phyloP scores from a whole-genome alignment of 176 grass and related monocot species.

The Aegilops speltoides region DNA sequence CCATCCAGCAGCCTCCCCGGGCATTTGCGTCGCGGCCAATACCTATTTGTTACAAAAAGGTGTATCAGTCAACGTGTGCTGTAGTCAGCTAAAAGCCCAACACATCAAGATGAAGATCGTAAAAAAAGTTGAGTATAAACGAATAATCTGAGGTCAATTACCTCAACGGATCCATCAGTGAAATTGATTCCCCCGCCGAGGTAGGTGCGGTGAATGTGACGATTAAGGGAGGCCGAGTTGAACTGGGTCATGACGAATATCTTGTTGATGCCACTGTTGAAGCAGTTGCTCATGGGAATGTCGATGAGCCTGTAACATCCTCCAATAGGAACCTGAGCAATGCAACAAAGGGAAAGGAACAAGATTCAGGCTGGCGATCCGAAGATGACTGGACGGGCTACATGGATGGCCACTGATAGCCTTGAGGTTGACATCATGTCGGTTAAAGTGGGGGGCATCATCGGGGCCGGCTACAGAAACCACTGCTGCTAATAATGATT shows the following conservation, averaged over 20 bases:
- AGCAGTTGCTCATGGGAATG: constrained; percentile 79
- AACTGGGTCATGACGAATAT: constrained; percentile 83
- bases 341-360: constrained; percentile 29
- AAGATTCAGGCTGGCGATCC: constrained; percentile 15
- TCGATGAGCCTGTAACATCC: constrained; percentile 79
- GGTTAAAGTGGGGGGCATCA: constrained; percentile 26
- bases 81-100: background rate
- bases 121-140: background rate
- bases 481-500: constrained; percentile 14
- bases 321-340: constrained; percentile 66
- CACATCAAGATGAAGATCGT: background rate
- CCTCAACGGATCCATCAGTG: constrained; percentile 75
- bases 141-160: constrained; percentile 18
- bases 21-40: constrained; percentile 73
- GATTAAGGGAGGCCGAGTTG: constrained; percentile 74
- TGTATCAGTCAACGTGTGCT: background rate
- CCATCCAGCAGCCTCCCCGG: constrained; percentile 66
- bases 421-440: constrained; percentile 33
- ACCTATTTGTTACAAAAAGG: constrained; percentile 47
- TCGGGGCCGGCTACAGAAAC: background rate
- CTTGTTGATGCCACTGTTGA: constrained; percentile 79
- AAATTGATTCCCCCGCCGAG: constrained; percentile 65
- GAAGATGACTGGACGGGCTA: constrained; percentile 16
- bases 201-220: constrained; percentile 65
- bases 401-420: constrained; percentile 20